Percentiles rank a stretch among this genome's conserved stretches.
Evolutionary conservation across 345 rosid species (phyloP).

Genomic region (Boechera retrofracta): DNA sequence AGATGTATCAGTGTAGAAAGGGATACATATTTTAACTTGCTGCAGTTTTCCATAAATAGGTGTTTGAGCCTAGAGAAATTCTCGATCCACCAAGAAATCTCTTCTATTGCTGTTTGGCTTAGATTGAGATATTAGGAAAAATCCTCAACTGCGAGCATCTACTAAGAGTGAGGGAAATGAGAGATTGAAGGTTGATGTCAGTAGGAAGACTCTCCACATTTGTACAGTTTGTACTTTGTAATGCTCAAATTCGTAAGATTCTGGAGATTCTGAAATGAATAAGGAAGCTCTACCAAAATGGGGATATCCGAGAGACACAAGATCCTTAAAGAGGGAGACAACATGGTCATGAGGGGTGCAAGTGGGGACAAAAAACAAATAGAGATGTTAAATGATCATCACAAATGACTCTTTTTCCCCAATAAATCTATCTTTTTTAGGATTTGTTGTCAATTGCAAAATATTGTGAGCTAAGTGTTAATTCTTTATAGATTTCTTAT

Average conservation of each 20-base stretch:
- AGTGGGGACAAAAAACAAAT: no score
- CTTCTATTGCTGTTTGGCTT: background rate
- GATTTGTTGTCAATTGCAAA: no score
- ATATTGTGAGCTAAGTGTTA: no score
- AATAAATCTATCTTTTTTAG: no score
- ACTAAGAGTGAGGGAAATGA: background rate
- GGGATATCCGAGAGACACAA: background rate
- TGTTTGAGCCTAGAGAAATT: background rate
- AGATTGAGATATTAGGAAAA: conserved; percentile 29
- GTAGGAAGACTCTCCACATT: conserved; percentile 14
- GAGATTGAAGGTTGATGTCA: background rate
- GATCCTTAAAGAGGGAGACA: background rate
- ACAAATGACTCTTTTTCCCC: no score
- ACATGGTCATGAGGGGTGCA: background rate
- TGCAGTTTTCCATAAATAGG: background rate
- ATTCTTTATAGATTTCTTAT: no score
- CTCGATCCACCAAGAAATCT: conserved; percentile 23
- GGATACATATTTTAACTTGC: background rate
- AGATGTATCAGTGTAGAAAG: background rate
- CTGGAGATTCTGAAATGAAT: background rate
- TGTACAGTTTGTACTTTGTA: conserved; percentile 3
- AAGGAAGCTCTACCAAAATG: background rate
- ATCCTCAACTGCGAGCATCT: conserved; percentile 21
- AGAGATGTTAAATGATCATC: no score
- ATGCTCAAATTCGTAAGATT: background rate